phyloP scores from a whole-genome alignment of 371 early-diverging fungal genomes.

The Rhizopus arrhizus region DNA sequence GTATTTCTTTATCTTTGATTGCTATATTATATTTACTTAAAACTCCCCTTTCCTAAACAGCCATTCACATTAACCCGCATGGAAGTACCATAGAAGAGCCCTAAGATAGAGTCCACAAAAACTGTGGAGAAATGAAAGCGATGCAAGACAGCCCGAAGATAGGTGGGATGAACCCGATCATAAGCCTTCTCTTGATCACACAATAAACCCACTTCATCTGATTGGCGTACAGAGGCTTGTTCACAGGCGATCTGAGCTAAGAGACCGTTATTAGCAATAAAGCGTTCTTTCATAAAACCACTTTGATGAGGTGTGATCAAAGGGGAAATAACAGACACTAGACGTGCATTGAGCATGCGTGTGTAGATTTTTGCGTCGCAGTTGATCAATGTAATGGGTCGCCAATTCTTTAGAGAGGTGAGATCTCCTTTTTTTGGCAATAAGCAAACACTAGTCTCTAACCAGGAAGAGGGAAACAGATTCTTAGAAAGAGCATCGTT shows the following conservation, averaged over 20 bases:
- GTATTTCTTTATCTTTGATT: too few species aligned
- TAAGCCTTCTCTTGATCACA: constrained; percentile 26
- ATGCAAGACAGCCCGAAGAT: too few species aligned
- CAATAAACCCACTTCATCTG: constrained; percentile 9
- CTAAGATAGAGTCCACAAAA: too few species aligned
- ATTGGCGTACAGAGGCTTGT: constrained; percentile 4
- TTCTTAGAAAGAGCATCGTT: constrained; percentile 3
- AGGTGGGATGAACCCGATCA: too few species aligned
- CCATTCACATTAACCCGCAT: too few species aligned
- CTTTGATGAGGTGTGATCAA: constrained; percentile 12
- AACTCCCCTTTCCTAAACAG: too few species aligned
- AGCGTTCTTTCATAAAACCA: constrained; percentile 7
- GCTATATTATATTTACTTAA: too few species aligned
- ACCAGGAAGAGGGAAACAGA: constrained; percentile 18
- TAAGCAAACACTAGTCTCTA: constrained; percentile 17
- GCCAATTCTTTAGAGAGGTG: not conserved
- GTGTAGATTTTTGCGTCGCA: constrained; percentile 35
- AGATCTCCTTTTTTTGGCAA: constrained; percentile 21
- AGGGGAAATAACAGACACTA: not conserved
- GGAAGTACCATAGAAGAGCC: too few species aligned
- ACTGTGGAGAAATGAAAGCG: too few species aligned
- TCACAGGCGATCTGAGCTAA: not conserved
- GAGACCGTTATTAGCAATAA: constrained; percentile 18
- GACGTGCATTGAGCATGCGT: constrained; percentile 15
- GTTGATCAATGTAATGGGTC: constrained; percentile 23